Conservation (phyloP, 345 rosid species). For the Sonneratia caseolaris region DNA sequence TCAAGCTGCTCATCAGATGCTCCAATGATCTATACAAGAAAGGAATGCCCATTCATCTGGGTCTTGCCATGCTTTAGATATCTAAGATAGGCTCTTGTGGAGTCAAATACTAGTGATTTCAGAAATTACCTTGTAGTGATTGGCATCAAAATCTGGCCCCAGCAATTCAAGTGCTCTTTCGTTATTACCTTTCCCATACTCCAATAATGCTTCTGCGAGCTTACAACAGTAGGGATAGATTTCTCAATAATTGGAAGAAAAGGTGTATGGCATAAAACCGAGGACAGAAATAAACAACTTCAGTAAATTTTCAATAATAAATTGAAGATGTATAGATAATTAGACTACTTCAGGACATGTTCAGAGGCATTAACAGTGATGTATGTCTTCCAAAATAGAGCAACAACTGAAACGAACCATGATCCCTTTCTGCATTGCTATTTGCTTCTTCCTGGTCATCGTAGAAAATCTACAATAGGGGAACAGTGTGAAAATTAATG, state of each 20-base stretch:
- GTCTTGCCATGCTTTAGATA: neutral
- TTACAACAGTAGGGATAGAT: constrained; percentile 10
- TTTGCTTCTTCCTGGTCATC: constrained; percentile 73
- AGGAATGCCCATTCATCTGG: neutral
- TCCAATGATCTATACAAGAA: constrained; percentile 43
- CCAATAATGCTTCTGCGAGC: constrained; percentile 73
- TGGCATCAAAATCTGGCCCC: constrained; percentile 60
- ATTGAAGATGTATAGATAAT: neutral
- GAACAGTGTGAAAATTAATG: constrained; percentile 11
- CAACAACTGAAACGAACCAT: constrained; percentile 36
- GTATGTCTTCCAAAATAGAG: no score
- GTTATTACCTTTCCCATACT: constrained; percentile 50
- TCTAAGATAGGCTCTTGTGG: neutral
- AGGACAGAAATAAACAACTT: neutral
- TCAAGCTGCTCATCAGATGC: constrained; percentile 92
- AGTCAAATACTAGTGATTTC: neutral
- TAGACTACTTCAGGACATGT: neutral
- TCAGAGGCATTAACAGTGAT: neutral
- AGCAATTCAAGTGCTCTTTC: constrained; percentile 44
- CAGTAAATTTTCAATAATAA: neutral
- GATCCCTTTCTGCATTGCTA: constrained; percentile 54
- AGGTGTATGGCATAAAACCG: neutral
- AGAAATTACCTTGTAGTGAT: constrained; percentile 45
- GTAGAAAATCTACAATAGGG: constrained; percentile 35
- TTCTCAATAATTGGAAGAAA: neutral